Evolutionary conservation across 305 asterid genomes (phyloP), one percentile per base, ranked within the genome.

Genomic region (Fraxinus greggii): DNA sequence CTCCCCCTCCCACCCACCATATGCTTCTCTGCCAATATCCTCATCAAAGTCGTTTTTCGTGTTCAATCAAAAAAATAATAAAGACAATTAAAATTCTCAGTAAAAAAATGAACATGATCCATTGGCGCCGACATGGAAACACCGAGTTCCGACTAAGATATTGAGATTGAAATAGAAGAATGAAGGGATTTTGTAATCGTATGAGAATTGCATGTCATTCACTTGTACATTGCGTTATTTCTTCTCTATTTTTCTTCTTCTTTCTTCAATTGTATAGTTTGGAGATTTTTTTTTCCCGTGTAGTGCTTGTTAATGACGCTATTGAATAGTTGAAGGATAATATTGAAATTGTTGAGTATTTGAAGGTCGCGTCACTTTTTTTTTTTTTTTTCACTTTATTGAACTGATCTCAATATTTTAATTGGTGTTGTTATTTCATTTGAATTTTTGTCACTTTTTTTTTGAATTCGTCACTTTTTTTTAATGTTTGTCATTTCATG

Each of bases 71-170:
- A 24, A 59, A 74, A 29, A 2, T 15, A 29, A 35, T 33, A 21
- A 75, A 45, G 9, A 48, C 5, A 63, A 40, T 40, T 28, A 21
- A 45, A 42, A 10, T 12, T 42, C 32, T 35, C 6, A 38, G 7
- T 28, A 26, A 24, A 6, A 72, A 29, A 77, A 80, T 72, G 26
- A 75, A 95, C 99, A 98, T 31, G 98, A 94, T 89, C 99, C 98
- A 83, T 95, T 94, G 75, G 99, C 98, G 86, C 97, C 98, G 82
- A 95, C 89, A 76, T 94, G 98, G 78, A 95, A 97, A 85, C 97
- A 91, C 32, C 97, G 94, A 75, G 99, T 91, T 85, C 92, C 90
- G 19, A 96, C 91, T 24, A 89, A 83, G 73, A 94, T 83, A 6
- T 89, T 83, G 87, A 94, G 86, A 81, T 70, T 86, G 83, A 94